A percentile compares a stretch with the other conserved stretches of the same genome.
Evolutionary conservation across 257 asterid genomes (phyloP).

Genomic region (Linaria vulgaris): DNA sequence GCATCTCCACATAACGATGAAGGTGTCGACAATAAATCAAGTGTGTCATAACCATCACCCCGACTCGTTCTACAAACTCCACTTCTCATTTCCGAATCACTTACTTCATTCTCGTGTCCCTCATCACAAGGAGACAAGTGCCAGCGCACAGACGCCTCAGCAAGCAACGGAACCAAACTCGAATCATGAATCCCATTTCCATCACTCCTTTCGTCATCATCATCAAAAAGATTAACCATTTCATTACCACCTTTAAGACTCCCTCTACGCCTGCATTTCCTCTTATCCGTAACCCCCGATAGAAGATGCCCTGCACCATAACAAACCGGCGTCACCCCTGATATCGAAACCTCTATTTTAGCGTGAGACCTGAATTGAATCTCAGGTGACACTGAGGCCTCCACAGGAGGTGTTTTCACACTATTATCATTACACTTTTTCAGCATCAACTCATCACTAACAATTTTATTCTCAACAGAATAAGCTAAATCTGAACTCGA

Average conservation of each 20-base stretch:
- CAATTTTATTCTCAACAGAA: slow-evolving; percentile 17
- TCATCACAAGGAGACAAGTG: slow-evolving; percentile 44
- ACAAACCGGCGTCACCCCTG: slow-evolving; percentile 65
- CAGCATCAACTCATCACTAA: slow-evolving; percentile 25
- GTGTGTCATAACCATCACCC: no score
- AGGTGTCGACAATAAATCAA: no score
- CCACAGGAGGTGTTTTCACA: slow-evolving; percentile 75
- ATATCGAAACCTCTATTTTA: slow-evolving; percentile 29
- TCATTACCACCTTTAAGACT: slow-evolving; percentile 53
- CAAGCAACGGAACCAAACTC: slow-evolving; percentile 49
- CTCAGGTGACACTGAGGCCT: slow-evolving; percentile 84
- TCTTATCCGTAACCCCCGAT: slow-evolving; percentile 71
- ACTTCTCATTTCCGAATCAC: slow-evolving; percentile 27
- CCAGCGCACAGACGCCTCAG: slow-evolving; percentile 17
- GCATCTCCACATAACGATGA: no score
- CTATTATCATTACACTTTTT: slow-evolving; percentile 15
- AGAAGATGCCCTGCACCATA: slow-evolving; percentile 79
- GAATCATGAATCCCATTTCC: slow-evolving; percentile 33
- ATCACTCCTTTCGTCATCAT: slow-evolving; percentile 19
- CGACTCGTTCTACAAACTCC: no score
- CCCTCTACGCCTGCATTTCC: slow-evolving; percentile 79
- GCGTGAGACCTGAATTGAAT: slow-evolving; percentile 49
- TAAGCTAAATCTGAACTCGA: slow-evolving; percentile 11
- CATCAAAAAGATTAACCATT: slow-evolving; percentile 22
- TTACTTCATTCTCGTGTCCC: slow-evolving; percentile 22